Percentiles rank a stretch among this genome's conserved stretches.
These are phyloP conservation scores for Fraxinus americana DNA, from an alignment of 257 asterid species.

Conservation along the genomic window DNA sequence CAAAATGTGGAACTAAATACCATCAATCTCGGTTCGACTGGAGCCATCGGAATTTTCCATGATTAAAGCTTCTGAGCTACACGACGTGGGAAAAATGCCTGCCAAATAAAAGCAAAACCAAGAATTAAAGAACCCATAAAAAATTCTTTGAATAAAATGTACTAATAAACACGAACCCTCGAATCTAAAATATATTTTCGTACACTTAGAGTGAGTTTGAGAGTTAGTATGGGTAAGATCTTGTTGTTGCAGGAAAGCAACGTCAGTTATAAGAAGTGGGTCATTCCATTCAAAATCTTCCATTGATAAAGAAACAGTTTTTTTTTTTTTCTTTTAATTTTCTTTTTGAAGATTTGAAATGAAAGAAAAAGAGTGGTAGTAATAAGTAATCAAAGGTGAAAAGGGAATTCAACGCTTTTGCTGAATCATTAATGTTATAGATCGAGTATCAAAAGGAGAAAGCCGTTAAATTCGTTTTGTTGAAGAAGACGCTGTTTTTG, in stretches of 20 bases:
- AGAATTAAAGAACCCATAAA: slow-evolving; percentile 20
- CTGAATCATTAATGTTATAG: slow-evolving; percentile 26
- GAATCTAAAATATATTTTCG: slow-evolving; percentile 24
- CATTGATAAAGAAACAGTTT: slow-evolving; percentile 42
- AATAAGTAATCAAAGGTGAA: slow-evolving; percentile 22
- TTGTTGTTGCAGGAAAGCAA: slow-evolving; percentile 45
- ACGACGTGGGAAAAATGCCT: slow-evolving; percentile 38
- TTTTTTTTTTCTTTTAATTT: background rate
- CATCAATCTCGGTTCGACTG: slow-evolving; percentile 47
- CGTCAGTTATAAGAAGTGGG: slow-evolving; percentile 81
- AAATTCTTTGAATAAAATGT: background rate
- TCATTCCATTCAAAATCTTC: slow-evolving; percentile 58
- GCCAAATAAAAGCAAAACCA: slow-evolving; percentile 31
- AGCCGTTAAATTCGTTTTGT: slow-evolving; percentile 61
- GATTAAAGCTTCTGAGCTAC: slow-evolving; percentile 34
- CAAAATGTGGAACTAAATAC: slow-evolving; percentile 32
- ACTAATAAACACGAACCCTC: slow-evolving; percentile 3
- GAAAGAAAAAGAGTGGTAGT: slow-evolving; percentile 22
- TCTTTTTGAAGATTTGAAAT: slow-evolving; percentile 46
- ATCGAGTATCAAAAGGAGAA: slow-evolving; percentile 30
- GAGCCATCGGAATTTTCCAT: slow-evolving; percentile 48
- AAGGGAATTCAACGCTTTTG: slow-evolving; percentile 42
- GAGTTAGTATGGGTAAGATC: slow-evolving; percentile 30
- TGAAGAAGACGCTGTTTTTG: slow-evolving; percentile 39
- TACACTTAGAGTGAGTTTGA: slow-evolving; percentile 41